These are phyloP conservation scores for Boletus fagicola DNA, from an alignment of 768 basidiomycete genomes.

Conservation along the genomic window DNA sequence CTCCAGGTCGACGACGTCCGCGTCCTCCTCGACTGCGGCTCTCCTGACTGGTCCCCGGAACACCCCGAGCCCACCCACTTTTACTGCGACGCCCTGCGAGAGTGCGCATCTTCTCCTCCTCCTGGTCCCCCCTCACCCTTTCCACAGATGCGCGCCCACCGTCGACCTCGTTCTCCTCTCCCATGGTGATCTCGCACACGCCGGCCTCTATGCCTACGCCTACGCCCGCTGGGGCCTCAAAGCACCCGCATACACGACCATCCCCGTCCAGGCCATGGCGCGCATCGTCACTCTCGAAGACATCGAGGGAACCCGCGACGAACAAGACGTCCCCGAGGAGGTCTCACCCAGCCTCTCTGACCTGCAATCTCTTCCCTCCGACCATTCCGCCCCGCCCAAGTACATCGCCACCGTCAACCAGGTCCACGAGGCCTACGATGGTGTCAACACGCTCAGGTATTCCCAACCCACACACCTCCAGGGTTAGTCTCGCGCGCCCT, in stretches of 20 bases:
- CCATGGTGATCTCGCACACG: slow-evolving; percentile 86
- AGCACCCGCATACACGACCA: slow-evolving; percentile 90
- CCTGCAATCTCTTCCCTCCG: slow-evolving; percentile 12
- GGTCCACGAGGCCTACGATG: slow-evolving; percentile 91
- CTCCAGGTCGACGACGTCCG: slow-evolving; percentile 92
- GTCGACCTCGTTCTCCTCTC: slow-evolving; percentile 92
- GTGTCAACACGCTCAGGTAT: slow-evolving; percentile 87
- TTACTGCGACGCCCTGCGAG: slow-evolving; percentile 65
- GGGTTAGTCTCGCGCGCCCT: slow-evolving; percentile 48
- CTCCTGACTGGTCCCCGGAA: slow-evolving; percentile 81
- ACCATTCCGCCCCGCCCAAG: slow-evolving; percentile 34
- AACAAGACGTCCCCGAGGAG: slow-evolving; percentile 55
- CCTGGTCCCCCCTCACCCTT: slow-evolving; percentile 3
- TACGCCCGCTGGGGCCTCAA: slow-evolving; percentile 82
- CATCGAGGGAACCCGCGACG: slow-evolving; percentile 73
- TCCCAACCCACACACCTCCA: slow-evolving; percentile 94
- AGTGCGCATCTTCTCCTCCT: slow-evolving; percentile 45
- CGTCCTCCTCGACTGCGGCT: slow-evolving; percentile 93
- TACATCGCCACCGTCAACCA: slow-evolving; percentile 77
- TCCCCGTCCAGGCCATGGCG: slow-evolving; percentile 95
- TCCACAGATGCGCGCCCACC: slow-evolving; percentile 65
- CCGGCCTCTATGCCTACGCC: slow-evolving; percentile 92
- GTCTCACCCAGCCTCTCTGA: slow-evolving; percentile 23
- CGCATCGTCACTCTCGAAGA: slow-evolving; percentile 89
- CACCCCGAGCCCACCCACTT: slow-evolving; percentile 31